Evolutionary conservation across 371 early-diverging fungal genomes (phyloP), one percentile per base, ranked within the genome.

Genomic region (Dichotomocladium elegans): DNA sequence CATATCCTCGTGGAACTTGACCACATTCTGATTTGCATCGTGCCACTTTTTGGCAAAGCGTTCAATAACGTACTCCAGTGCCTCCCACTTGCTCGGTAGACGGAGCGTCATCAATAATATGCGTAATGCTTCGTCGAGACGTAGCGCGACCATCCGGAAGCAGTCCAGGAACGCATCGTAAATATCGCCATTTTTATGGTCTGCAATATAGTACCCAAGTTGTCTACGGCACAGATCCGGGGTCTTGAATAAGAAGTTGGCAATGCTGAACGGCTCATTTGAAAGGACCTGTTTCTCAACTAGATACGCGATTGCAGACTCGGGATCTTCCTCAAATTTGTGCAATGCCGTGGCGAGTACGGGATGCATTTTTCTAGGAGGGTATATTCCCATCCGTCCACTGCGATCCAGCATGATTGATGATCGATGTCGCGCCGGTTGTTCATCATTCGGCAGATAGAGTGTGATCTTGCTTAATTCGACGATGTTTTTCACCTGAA

Each of bases 51-150:
- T 77, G 4, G 91, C 82, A 62, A 93, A 92, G 4, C 83, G 76
- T 47, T 88, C 89, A 31, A 95, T 72, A 9, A 95, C 56, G 47
- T 87, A 79, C 42, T 91, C 90, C n/a, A 93, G 84, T 0, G 81
- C 60, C 47, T 81, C 82, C 56, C 82, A 82, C 35, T 87, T 85
- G 57, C 83, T 87, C 0, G 93, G 90, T 25, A 95, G 72, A 22
- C 88, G 74, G 42, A 94, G 86, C 2, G 87, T 76, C 27, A 81
- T 69, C 14, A 95, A 66, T 31, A 91, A 73, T 24, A 85, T 78
- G 21, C 96, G 80, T 40, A 95, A 61, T 0, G 93, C 88, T 53
- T 93, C 93, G 49, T 94, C 91, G 34, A 95, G 41, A 5, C 85
- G 70, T 35, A 88, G 70, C 15, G 83, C 82, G 6, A 74, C 77